These are phyloP conservation scores for Penicillium capsulatum DNA, from an alignment of 2,329 filamentous ascomycete genomes.

Conservation along the genomic window DNA sequence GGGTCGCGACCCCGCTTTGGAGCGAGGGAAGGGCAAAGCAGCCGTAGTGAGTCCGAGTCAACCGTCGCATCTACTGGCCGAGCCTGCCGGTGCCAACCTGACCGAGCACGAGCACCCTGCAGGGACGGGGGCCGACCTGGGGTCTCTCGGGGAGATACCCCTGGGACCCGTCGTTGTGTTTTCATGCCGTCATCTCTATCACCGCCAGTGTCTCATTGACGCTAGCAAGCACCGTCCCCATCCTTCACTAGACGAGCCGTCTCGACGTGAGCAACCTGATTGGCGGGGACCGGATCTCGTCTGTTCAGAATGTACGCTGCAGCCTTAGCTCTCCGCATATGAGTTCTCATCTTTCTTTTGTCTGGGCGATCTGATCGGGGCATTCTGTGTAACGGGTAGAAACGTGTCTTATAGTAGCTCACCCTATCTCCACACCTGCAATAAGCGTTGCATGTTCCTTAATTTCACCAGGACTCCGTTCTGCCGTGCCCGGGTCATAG, in stretches of 20 bases:
- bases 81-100: neutral
- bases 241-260: slow-evolving; percentile 14
- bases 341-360: neutral
- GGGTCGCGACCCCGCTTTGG: slow-evolving; percentile 25
- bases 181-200: slow-evolving; percentile 48
- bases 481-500: slow-evolving; percentile 9
- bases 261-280: slow-evolving; percentile 22
- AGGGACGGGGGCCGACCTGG: slow-evolving; percentile 1
- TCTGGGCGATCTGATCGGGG: neutral
- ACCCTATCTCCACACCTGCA: too few species aligned
- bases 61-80: neutral
- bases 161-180: slow-evolving; percentile 42
- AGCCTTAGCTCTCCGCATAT: too few species aligned
- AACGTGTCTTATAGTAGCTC: neutral
- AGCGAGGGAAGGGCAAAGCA: slow-evolving; percentile 40
- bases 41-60: slow-evolving; percentile 25
- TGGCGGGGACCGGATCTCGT: slow-evolving; percentile 27
- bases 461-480: too few species aligned
- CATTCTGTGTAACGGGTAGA: neutral
- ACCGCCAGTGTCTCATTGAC: slow-evolving; percentile 43
- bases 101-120: slow-evolving; percentile 1
- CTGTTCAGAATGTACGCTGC: slow-evolving; percentile 40
- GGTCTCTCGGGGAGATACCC: neutral
- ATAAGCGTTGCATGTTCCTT: too few species aligned
- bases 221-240: slow-evolving; percentile 12